Conservation (phyloP, 2,329 filamentous ascomycete genomes). For the Microdochium bolleyi region DNA sequence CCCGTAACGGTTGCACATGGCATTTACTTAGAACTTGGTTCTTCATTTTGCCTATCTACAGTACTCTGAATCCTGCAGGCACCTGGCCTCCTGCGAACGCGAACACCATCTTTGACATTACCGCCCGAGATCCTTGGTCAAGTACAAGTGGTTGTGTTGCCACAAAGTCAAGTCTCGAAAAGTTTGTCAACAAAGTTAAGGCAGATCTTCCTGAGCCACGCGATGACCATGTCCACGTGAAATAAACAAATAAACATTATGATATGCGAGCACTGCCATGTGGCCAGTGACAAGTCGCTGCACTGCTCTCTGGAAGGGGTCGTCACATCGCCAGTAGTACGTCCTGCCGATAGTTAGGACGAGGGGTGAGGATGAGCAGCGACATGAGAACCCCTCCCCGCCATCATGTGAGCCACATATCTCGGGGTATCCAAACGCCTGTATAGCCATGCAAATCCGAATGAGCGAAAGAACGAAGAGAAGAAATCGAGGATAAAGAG, state of each 20-base stretch:
- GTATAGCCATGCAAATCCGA: neutral
- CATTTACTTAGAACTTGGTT: neutral
- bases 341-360: slow-evolving; percentile 4
- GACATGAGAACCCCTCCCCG: neutral
- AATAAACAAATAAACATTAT: slow-evolving; percentile 26
- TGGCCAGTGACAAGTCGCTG: slow-evolving; percentile 8
- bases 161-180: too few relatives aligned
- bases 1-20: too few relatives aligned
- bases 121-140: neutral
- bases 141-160: too few relatives aligned
- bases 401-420: neutral
- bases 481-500: neutral
- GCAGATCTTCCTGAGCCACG: too few relatives aligned
- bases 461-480: neutral
- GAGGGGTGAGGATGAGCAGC: slow-evolving; percentile 5
- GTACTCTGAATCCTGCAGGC: neutral
- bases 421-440: neutral
- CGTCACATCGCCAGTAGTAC: slow-evolving; percentile 7
- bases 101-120: neutral
- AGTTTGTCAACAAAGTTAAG: too few relatives aligned
- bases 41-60: neutral
- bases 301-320: slow-evolving; percentile 5
- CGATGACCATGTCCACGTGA: slow-evolving; percentile 5
- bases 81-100: neutral
- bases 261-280: slow-evolving; percentile 11